Evolutionary conservation across 1,139 yeast genomes (phyloP).

Genomic region (Sugiyamaella paludigena): DNA sequence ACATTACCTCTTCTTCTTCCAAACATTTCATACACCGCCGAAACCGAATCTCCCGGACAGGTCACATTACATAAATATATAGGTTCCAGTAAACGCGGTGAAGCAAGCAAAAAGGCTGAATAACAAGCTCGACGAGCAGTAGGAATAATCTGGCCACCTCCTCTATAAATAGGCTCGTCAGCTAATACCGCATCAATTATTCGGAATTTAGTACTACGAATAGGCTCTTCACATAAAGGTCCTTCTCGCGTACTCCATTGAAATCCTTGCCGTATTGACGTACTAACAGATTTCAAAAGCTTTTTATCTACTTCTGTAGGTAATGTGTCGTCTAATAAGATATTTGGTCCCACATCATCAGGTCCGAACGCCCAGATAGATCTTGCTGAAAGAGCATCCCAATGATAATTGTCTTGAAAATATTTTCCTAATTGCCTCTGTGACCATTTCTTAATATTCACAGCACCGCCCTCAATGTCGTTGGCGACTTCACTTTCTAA

Average conservation of each 20-base stretch:
- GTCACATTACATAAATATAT: slow-evolving; percentile 61
- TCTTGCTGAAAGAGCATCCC: slow-evolving; percentile 85
- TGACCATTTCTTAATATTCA: slow-evolving; percentile 39
- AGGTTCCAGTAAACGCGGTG: slow-evolving; percentile 84
- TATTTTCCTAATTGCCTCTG: slow-evolving; percentile 50
- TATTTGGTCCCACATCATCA: slow-evolving; percentile 50
- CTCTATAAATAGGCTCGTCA: slow-evolving; percentile 47
- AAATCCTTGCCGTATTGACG: slow-evolving; percentile 69
- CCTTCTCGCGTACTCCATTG: slow-evolving; percentile 84
- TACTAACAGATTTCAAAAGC: slow-evolving; percentile 48
- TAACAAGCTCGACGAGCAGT: slow-evolving; percentile 82
- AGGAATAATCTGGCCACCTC: slow-evolving; percentile 78
- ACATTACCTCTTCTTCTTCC: slow-evolving; percentile 68
- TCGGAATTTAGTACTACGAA: slow-evolving; percentile 68
- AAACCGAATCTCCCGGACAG: slow-evolving; percentile 50
- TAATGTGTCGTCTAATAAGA: slow-evolving; percentile 74
- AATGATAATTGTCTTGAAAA: slow-evolving; percentile 57
- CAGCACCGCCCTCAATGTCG: slow-evolving; percentile 57
- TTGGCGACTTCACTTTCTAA: slow-evolving; percentile 51
- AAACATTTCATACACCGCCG: slow-evolving; percentile 52
- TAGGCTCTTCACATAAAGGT: slow-evolving; percentile 83
- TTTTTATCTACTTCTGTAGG: slow-evolving; percentile 66
- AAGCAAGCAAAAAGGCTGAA: slow-evolving; percentile 72
- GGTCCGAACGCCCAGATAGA: slow-evolving; percentile 84
- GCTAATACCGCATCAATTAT: slow-evolving; percentile 62